Base-by-base conservation (phyloP, 345 rosid genomes). In the Gossypium thurberi region DNA sequence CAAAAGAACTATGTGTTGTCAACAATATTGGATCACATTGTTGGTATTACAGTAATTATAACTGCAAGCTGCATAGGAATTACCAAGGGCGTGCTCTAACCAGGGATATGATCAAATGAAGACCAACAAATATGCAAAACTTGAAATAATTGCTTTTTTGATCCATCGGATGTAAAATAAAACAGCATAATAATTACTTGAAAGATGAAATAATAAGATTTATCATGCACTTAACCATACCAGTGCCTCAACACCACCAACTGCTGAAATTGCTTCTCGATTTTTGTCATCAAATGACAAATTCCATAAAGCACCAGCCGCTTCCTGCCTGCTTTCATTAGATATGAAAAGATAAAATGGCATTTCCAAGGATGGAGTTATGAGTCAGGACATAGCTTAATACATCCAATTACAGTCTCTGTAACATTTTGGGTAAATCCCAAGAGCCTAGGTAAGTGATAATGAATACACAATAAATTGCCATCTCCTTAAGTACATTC, bases 291-390 rank as follows among this genome's bases (percentile, higher is more conserved):
- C 97, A 46, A 91, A 89, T n/a, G 97, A 91, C 64, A 91, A 77
- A 82, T 91, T 91, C 97, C 97, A 91, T 53, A 91, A 72, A 18
- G 97, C 97, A 59, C 97, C 97, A 74, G 94, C 94, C 60, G 97
- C 94, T 86, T 91, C 94, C 67, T 91, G 94, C 85, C 87, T 87
- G 81, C 77, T 71, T 63, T 52, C 3, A 52, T 18, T 17, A 52
- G 57, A 7, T 52, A 52, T 52, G 57, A 52, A 52, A 17, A 65
- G 47, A 7, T 66, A 47, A 14, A 66, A 21, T 14, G 21, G 20
- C 40, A 66, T 66, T 1, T 46, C 42, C 20, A 66, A 47, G 47
- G 12, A 47, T 47, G 56, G 20, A 40, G n/a, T 47, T 66, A 66
- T 23, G 70, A 6, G 20, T 47, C 55, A 7, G 70, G 18, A 26